Percentiles rank a stretch among this genome's conserved stretches.
Conservation (phyloP, 495 filamentous ascomycete species). For the Daldinia concentrica region DNA sequence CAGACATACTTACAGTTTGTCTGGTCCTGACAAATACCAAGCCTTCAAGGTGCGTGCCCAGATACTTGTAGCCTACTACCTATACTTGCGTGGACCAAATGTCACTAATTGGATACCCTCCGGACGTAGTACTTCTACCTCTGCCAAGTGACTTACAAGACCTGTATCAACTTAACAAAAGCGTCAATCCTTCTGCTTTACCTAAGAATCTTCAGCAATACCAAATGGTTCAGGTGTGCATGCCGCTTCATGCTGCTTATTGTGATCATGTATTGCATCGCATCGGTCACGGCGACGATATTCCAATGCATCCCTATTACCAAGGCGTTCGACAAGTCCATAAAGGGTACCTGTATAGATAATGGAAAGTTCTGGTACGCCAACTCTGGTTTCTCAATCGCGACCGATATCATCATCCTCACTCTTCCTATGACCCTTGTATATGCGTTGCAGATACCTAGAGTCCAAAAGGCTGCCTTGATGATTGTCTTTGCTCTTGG, state of each 20-base stretch:
- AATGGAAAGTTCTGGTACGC: slow-evolving; percentile 56
- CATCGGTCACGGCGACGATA: slow-evolving; percentile 48
- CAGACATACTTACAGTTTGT: slow-evolving; percentile 34
- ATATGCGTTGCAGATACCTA: slow-evolving; percentile 59
- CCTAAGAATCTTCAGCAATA: slow-evolving; percentile 46
- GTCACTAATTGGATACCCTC: slow-evolving; percentile 5
- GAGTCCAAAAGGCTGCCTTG: slow-evolving; percentile 60
- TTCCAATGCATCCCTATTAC: slow-evolving; percentile 66
- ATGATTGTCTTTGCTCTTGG: slow-evolving; percentile 66
- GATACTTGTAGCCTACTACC: neutral
- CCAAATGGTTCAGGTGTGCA: slow-evolving; percentile 44
- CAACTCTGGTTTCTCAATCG: slow-evolving; percentile 64
- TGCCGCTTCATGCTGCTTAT: slow-evolving; percentile 37
- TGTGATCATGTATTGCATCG: slow-evolving; percentile 42
- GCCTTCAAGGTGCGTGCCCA: slow-evolving; percentile 39
- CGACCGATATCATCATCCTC: slow-evolving; percentile 65
- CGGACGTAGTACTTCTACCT: slow-evolving; percentile 45
- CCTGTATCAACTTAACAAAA: slow-evolving; percentile 48
- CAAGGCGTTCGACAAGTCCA: slow-evolving; percentile 61
- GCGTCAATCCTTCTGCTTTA: slow-evolving; percentile 51
- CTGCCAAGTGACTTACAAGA: slow-evolving; percentile 48
- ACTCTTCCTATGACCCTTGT: slow-evolving; percentile 65
- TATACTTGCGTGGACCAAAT: neutral
- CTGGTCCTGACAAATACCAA: slow-evolving; percentile 29
- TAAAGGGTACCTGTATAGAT: slow-evolving; percentile 63